phyloP scores from a whole-genome alignment of 139 green algal species.

The Coelastrella sp. region DNA sequence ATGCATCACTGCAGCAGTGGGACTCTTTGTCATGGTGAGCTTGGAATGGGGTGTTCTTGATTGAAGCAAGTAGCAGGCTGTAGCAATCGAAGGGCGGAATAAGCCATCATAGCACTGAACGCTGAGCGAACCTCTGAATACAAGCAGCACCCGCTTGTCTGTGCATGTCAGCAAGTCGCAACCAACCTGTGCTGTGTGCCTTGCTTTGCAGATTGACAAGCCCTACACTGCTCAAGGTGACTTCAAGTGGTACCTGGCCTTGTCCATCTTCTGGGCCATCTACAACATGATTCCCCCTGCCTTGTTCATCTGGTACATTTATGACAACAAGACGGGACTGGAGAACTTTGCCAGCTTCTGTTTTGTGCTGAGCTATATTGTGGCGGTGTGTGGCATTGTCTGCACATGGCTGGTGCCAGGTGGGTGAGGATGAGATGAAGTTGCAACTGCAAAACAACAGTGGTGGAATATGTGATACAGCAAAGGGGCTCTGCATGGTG shows the following conservation, averaged over 20 bases:
- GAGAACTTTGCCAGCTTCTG: constrained; percentile 48
- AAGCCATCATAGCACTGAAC: too few species aligned
- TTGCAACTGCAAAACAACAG: neutral
- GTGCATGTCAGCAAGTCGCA: too few species aligned
- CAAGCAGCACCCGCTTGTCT: too few species aligned
- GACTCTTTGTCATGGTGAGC: constrained; percentile 40
- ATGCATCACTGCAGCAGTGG: constrained; percentile 23
- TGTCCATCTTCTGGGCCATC: constrained; percentile 50
- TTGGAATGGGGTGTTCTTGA: neutral
- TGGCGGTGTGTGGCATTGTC: constrained; percentile 11
- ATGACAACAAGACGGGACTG: constrained; percentile 31
- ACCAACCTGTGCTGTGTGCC: neutral
- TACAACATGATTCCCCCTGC: constrained; percentile 51
- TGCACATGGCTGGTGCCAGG: constrained; percentile 49
- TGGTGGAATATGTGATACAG: too few species aligned
- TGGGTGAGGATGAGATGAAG: neutral
- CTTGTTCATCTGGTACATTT: constrained; percentile 52
- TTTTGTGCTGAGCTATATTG: constrained; percentile 26
- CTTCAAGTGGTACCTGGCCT: constrained; percentile 42
- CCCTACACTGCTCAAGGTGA: constrained; percentile 49
- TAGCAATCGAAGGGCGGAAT: neutral
- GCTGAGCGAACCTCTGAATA: too few species aligned
- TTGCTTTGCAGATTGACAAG: constrained; percentile 30
- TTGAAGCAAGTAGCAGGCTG: neutral
- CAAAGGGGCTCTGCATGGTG: too few species aligned